These are phyloP conservation scores for Fusarium bactridioides DNA, from an alignment of 2,329 filamentous ascomycete species.

Conservation along the genomic window DNA sequence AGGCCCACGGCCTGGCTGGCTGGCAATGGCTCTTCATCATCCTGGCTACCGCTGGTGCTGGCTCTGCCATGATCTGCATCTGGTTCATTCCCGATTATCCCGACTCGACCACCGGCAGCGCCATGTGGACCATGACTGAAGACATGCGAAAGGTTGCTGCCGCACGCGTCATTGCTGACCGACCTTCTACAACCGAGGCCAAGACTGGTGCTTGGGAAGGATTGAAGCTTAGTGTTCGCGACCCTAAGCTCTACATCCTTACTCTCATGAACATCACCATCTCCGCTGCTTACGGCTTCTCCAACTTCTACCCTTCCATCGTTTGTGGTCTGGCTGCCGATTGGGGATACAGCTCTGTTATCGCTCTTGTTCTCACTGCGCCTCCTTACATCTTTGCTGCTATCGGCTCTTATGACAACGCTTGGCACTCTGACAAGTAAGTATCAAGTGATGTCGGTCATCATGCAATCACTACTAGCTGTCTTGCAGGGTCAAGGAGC, in stretches of 20 bases:
- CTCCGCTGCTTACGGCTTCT: conserved; percentile 10
- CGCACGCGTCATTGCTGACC: conserved; percentile 5
- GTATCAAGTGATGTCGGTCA: fast-evolving
- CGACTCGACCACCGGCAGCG: background rate
- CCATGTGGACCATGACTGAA: conserved; percentile 7
- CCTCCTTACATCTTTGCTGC: conserved; percentile 11
- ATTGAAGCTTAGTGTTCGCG: conserved; percentile 7
- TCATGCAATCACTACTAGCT: fast-evolving
- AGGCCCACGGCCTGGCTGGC: background rate
- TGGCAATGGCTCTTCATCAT: conserved; percentile 20
- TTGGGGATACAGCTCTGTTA: conserved; percentile 12
- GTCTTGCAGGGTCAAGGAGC: background rate
- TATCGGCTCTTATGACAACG: conserved; percentile 11
- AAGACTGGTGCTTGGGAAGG: conserved; percentile 16
- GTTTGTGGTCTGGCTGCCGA: conserved; percentile 2
- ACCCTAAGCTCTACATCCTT: conserved; percentile 14
- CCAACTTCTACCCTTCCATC: conserved; percentile 12
- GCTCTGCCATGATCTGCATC: conserved; percentile 11
- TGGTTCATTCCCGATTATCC: conserved; percentile 19
- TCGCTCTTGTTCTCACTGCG: conserved; percentile 4
- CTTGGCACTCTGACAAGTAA: conserved; percentile 15
- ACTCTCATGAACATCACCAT: conserved; percentile 16
- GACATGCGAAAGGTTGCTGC: conserved; percentile 11
- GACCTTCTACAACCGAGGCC: background rate
- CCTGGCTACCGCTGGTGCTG: background rate